Conservation (phyloP, 148 eudicot species). For the Nepenthes mirabilis region DNA sequence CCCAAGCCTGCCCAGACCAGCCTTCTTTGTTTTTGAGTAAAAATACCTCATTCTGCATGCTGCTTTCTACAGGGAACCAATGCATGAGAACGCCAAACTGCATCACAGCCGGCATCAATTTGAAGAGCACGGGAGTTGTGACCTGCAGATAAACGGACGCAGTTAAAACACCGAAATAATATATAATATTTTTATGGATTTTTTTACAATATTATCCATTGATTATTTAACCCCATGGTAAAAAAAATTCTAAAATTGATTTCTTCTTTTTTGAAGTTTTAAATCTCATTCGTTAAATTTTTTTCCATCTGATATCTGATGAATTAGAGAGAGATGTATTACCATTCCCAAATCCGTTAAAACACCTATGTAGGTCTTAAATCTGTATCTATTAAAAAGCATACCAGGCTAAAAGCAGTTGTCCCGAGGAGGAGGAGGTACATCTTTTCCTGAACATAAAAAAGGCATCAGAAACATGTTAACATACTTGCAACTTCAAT, state of each 20-base stretch:
- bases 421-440: constrained; percentile 96
- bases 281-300: too few relatives aligned
- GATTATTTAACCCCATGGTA: neutral
- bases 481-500: too few relatives aligned
- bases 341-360: too few relatives aligned
- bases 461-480: too few relatives aligned
- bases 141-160: constrained; percentile 38
- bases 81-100: constrained; percentile 93
- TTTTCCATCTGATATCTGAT: too few relatives aligned
- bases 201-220: too few relatives aligned
- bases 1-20: neutral
- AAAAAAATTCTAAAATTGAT: constrained; percentile 4
- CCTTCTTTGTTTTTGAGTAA: neutral
- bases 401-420: constrained; percentile 92
- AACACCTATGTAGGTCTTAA: too few relatives aligned
- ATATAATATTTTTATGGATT: neutral
- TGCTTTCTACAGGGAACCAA: constrained; percentile 84
- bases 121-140: constrained; percentile 86
- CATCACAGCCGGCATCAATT: constrained; percentile 84
- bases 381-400: constrained; percentile 1
- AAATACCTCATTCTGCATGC: constrained; percentile 46
- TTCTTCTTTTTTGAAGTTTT: neutral
- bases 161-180: neutral
- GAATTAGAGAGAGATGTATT: too few relatives aligned
- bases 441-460: constrained; percentile 64